Base-by-base conservation (phyloP, 2,329 filamentous ascomycete genomes). In the Colletotrichum somersetense region DNA sequence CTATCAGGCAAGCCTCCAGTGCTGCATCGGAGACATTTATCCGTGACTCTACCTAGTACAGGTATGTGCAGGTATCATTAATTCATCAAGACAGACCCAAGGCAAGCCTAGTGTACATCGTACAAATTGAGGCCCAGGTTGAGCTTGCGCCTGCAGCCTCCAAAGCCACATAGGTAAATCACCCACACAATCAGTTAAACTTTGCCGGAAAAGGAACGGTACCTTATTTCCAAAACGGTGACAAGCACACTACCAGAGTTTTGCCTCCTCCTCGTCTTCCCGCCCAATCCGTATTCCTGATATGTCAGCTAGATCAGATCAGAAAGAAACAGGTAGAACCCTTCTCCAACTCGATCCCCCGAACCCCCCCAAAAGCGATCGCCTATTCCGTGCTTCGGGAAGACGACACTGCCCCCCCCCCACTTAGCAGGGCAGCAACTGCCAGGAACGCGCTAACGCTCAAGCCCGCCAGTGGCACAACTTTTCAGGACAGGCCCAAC, bases 341-440 rank as follows among this genome's bases (percentile, higher is more conserved):
- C 33, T 48, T 48, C 20, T 23, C n/a, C n/a, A 33, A 5, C 6
- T 62, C 20, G 10, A 38, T 16, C 50, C 50, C 23, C 23, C 50
- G 26, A 40, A 38, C 23, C 44, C 44, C 20, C 44, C 6, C 35
- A 35, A 57, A 57, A 26, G n/a, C 12, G 53, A 35, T 58, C n/a
- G 20, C 12, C 53, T n/a, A 23, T 35, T 48, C 52, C 62, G 65
- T 62, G 65, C 48, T 48, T 63, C 44, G 26, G 50, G 52, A 67
- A 57, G 65, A 50, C 48, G 44, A 23, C 52, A 12, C 35, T 18
- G 46, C 40, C 66, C 70, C 70, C 70, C 40, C 66, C 70, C 70
- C 70, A 69, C 70, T 70, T 62, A 42, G 44, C 70, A 72, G 70
- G 61, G 66, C 70, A 65, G 53, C 61, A 65, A 64, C 46, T 72